Conservation (phyloP, 257 asterid species). For the Forsythia suspensa region DNA sequence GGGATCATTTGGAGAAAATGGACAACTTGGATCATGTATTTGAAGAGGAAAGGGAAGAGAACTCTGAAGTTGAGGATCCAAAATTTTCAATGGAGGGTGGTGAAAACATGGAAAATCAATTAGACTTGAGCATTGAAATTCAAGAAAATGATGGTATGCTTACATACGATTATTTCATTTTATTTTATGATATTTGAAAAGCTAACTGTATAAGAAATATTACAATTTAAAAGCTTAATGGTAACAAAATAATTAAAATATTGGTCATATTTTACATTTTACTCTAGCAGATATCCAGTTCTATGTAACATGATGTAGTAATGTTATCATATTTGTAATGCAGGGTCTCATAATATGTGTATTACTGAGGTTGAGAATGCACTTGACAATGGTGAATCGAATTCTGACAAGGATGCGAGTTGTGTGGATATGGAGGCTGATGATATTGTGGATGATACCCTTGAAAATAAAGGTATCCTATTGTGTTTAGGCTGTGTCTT, state of each 20-base stretch:
- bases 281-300: neutral
- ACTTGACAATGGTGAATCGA: slow-evolving; percentile 8
- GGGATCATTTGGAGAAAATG: slow-evolving; percentile 23
- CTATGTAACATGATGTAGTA: neutral
- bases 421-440: neutral
- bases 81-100: slow-evolving; percentile 10
- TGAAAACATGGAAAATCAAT: slow-evolving; percentile 2
- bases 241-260: neutral
- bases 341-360: slow-evolving; percentile 7
- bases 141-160: slow-evolving; percentile 28
- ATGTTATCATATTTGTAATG: neutral
- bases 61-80: slow-evolving; percentile 11
- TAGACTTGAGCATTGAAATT: slow-evolving; percentile 13
- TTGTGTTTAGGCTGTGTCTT: neutral
- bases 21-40: slow-evolving; percentile 21
- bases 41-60: slow-evolving; percentile 12
- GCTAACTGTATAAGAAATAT: neutral
- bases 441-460: slow-evolving; percentile 7
- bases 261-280: too few species aligned
- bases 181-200: too few species aligned
- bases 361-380: slow-evolving; percentile 6
- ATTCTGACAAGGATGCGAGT: neutral
- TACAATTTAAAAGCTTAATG: neutral
- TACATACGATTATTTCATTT: neutral
- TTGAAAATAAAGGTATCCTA: neutral